phyloP scores from a whole-genome alignment of 2,329 filamentous ascomycete genomes.

The Arthroderma sp. region DNA sequence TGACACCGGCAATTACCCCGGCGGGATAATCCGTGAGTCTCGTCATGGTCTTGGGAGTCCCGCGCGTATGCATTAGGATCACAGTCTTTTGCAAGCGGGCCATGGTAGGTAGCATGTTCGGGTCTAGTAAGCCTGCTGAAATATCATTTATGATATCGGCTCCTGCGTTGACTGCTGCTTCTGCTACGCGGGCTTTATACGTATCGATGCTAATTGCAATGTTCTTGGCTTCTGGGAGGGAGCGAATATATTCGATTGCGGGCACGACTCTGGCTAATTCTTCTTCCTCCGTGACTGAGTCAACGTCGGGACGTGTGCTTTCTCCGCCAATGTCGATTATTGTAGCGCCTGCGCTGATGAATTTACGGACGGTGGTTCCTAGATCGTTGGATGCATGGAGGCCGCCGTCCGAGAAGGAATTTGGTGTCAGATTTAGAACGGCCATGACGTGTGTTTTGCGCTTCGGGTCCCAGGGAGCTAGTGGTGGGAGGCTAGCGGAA shows the following conservation, averaged over 20 bases:
- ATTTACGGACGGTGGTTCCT: conserved; percentile 43
- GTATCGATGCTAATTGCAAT: conserved; percentile 84
- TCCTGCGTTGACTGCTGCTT: conserved; percentile 60
- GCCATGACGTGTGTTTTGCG: conserved; percentile 74
- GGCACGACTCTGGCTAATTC: conserved; percentile 69
- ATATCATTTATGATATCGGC: conserved; percentile 94
- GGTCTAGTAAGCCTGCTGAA: conserved; percentile 66
- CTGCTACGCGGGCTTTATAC: conserved; percentile 73
- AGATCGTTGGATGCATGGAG: conserved; percentile 44
- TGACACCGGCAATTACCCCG: conserved; percentile 53
- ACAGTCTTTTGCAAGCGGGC: conserved; percentile 67
- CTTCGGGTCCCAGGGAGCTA: conserved; percentile 43
- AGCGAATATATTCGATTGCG: conserved; percentile 59
- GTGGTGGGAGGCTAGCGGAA: conserved; percentile 30
- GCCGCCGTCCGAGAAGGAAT: conserved; percentile 93
- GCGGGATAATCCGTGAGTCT: conserved; percentile 53
- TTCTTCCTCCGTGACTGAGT: conserved; percentile 55
- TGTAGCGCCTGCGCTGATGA: conserved; percentile 57
- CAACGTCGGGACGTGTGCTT: conserved; percentile 68
- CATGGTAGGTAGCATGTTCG: conserved; percentile 67
- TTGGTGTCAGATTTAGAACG: conserved; percentile 86
- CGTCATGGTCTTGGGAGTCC: conserved; percentile 71
- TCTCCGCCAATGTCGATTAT: conserved; percentile 91
- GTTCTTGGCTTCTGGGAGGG: conserved; percentile 46
- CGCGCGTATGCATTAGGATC: conserved; percentile 86